Base-by-base conservation (phyloP, 352 stramenopile species). In the Phytophthora melonis region DNA sequence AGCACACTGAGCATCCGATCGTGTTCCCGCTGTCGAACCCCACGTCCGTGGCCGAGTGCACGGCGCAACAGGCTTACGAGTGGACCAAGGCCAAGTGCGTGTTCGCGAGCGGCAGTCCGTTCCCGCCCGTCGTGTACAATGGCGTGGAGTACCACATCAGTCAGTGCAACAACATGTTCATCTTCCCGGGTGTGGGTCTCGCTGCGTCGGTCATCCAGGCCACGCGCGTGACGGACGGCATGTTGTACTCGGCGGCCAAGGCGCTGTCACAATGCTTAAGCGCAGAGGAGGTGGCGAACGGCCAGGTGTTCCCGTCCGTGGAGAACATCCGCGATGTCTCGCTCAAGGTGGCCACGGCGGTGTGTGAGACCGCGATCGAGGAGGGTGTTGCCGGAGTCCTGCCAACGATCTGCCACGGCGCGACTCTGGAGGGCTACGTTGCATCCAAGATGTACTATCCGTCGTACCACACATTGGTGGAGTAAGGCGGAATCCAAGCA, bases 11-110 rank as follows among this genome's bases (percentile, higher is more conserved):
- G 34, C 82, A 89, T 43, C 97, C 97, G 0, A 98, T 99, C 69
- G 97, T 99, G 55, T 99, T 99, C 72, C 94, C 97, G 54, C 82
- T 99, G 10, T 98, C 93, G 34, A 99, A 99, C 75, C 97, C 97
- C 39, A 99, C 97, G 2, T 97, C 84, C 1, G 95, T 98, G 49
- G 96, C 97, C n/a, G 97, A 99, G 78, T 99, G 97, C 74, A 99
- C 97, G 13, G 96, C 97, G 13, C 79, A 98, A 75, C 85, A 99
- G 77, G 97, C 97, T 3, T 99, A 99, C 80, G 83, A 96, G 78
- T 99, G 97, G 97, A 99, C 97, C 32, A 84, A 98, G 30, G 97
- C 97, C 55, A 90, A 88, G 43, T 97, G 92, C 66, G 95, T 99
- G 30, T 99, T 99, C 82, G 97, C 97, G 1, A 98, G 89, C 60